Evolutionary conservation across 257 asterid genomes (phyloP), one percentile per base, ranked within the genome.

Genomic region (Petunia axillaris): DNA sequence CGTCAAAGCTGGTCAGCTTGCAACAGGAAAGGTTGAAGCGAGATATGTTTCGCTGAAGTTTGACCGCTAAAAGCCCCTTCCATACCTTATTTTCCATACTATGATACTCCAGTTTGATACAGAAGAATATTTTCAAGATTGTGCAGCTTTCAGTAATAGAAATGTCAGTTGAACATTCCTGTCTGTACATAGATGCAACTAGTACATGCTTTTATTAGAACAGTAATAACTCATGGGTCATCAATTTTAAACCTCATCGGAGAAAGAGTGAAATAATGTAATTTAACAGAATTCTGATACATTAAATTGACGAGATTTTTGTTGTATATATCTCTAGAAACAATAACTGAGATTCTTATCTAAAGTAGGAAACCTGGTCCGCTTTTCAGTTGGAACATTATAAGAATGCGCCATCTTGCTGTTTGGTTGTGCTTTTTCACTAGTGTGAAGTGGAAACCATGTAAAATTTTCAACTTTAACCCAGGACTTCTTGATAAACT

Each of bases 121-220:
- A 50, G 55, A 52, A 52, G 55, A 52, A 52, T 52, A 52, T 52
- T 52, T 52, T 13, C 57, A 8, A 52, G 35, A 50, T 13, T 60
- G 78, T 71, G 46, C 35, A 73, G 46, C 43, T 71, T 71, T 54
- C 43, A 1, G 78, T 50, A 35, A 46, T 73, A 48, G 62, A 73
- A 73, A 25, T 13, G 13, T 73, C 78, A 73, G 62, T 73, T 73
- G 60, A 35, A 11, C 62, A 73, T 73, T 73, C 46, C 62, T 73
- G 15, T 73, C n/a, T 48, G 63, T 73, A 50, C 36, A 7, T 48
- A 73, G 46, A 36, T 73, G 41, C 46, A 10, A 71, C 25, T 71
- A 50, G 50, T 73, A 50, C 78, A 73, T 50, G 46, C 35, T 50
- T 5, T 35, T 48, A 58, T 50, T 44, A 50, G 35, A 73, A 73